phyloP scores from a whole-genome alignment of 352 stramenopile genomes.

The Halophytophthora batemanensis region DNA sequence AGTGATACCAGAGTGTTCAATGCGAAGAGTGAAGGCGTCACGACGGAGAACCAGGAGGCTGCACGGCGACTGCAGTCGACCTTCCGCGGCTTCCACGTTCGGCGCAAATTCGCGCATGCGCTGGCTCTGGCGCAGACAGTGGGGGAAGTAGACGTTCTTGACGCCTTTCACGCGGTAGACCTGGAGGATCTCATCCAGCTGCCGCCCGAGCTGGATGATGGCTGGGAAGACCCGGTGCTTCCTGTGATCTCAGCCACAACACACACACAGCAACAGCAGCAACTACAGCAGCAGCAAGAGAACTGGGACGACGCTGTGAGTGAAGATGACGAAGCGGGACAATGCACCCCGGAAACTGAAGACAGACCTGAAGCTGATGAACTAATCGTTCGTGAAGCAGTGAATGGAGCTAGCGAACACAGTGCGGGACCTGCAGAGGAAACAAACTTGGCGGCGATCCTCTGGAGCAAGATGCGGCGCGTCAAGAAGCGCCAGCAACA shows the following conservation, averaged over 20 bases:
- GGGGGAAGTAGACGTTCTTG: constrained; percentile 15
- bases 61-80: constrained; percentile 58
- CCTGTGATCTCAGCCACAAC: constrained; percentile 4
- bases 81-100: constrained; percentile 67
- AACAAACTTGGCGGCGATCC: constrained; percentile 31
- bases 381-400: not conserved
- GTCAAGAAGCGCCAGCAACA: constrained; percentile 42
- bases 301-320: too few relatives aligned
- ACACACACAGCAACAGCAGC: not conserved
- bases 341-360: constrained; percentile 5
- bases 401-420: not conserved
- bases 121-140: constrained; percentile 44
- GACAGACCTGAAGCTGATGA: constrained; percentile 4
- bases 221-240: constrained; percentile 53
- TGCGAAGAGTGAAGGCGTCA: not conserved
- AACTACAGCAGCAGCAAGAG: not conserved
- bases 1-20: not conserved
- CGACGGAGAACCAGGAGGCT: constrained; percentile 18
- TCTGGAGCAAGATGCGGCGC: constrained; percentile 73
- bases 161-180: constrained; percentile 48
- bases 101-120: constrained; percentile 61
- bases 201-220: constrained; percentile 54
- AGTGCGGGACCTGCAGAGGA: constrained; percentile 11
- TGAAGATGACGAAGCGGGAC: not conserved
- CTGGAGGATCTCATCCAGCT: constrained; percentile 54